Percentiles rank a stretch among this genome's conserved stretches.
Evolutionary conservation across 2,329 filamentous ascomycete species (phyloP).

Genomic region (Diaporthe citri): DNA sequence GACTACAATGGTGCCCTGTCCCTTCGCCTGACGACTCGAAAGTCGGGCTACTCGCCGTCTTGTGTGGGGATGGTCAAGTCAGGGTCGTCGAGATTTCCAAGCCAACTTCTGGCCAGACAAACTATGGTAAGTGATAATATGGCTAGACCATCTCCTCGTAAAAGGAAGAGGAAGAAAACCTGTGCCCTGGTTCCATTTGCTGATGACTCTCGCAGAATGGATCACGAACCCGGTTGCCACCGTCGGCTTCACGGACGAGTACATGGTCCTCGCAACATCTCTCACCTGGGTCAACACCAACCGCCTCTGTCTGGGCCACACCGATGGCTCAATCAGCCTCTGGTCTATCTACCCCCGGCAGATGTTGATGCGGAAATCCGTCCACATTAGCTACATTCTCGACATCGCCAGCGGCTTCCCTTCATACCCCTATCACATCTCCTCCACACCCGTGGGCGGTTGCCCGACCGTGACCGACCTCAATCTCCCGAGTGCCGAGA

Average conservation of each 20-base stretch:
- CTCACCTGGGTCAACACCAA: conserved; percentile 69
- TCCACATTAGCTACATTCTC: conserved; percentile 67
- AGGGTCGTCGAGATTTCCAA: conserved; percentile 60
- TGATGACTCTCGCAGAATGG: conserved; percentile 53
- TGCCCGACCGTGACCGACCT: conserved; percentile 66
- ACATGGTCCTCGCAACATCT: conserved; percentile 62
- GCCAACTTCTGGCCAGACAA: conserved; percentile 45
- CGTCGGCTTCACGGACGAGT: conserved; percentile 60
- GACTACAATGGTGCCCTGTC: conserved; percentile 67
- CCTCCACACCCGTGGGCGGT: conserved; percentile 67
- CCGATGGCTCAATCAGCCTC: conserved; percentile 67
- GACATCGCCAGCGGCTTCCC: conserved; percentile 69
- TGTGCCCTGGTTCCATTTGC: neutral
- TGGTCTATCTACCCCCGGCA: conserved; percentile 67
- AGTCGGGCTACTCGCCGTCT: conserved; percentile 59
- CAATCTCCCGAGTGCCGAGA: conserved; percentile 63
- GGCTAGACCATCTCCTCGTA: neutral
- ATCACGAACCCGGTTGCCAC: conserved; percentile 58
- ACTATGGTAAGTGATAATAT: conserved; percentile 55
- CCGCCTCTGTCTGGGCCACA: conserved; percentile 66
- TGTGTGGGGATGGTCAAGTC: conserved; percentile 65
- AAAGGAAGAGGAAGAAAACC: neutral
- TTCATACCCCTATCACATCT: conserved; percentile 67
- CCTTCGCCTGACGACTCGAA: conserved; percentile 47
- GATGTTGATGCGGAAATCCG: conserved; percentile 63